Evolutionary conservation across 176 grass and related monocot species (phyloP).

Genomic region (Eleusine indica): DNA sequence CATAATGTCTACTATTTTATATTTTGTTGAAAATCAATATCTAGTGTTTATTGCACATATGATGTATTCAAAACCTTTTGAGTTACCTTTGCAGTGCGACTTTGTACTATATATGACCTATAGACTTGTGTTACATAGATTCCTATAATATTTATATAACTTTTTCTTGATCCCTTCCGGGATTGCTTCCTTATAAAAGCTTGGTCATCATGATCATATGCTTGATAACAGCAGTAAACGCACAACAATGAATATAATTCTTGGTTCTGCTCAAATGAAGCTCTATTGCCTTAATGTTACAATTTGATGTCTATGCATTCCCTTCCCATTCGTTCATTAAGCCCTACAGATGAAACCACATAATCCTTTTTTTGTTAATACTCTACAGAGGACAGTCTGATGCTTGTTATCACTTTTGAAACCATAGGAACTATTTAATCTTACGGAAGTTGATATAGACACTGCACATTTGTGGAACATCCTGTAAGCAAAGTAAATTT

Average conservation of each 20-base stretch:
- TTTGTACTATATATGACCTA: not conserved
- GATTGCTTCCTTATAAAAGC: slow-evolving; percentile 18
- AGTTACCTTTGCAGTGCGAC: not conserved
- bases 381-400: slow-evolving; percentile 11
- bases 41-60: not conserved
- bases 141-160: slow-evolving; percentile 5
- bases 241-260: not conserved
- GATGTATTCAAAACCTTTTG: not conserved
- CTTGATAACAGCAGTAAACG: slow-evolving; percentile 7
- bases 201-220: not conserved
- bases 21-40: not conserved
- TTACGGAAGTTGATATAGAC: slow-evolving; percentile 32
- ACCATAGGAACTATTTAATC: slow-evolving; percentile 38
- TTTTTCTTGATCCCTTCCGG: slow-evolving; percentile 3
- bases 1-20: not conserved
- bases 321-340: slow-evolving; percentile 21
- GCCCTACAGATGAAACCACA: not conserved
- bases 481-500: slow-evolving; percentile 58
- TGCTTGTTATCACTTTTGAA: slow-evolving; percentile 39
- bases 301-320: slow-evolving; percentile 3
- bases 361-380: slow-evolving; percentile 4
- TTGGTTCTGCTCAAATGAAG: slow-evolving; percentile 12
- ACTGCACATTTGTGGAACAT: slow-evolving; percentile 47
- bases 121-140: slow-evolving; percentile 11
- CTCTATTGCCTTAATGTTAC: slow-evolving; percentile 20